phyloP scores from a whole-genome alignment of 2,329 filamentous ascomycete species.

The Dactylellina leptospora region DNA sequence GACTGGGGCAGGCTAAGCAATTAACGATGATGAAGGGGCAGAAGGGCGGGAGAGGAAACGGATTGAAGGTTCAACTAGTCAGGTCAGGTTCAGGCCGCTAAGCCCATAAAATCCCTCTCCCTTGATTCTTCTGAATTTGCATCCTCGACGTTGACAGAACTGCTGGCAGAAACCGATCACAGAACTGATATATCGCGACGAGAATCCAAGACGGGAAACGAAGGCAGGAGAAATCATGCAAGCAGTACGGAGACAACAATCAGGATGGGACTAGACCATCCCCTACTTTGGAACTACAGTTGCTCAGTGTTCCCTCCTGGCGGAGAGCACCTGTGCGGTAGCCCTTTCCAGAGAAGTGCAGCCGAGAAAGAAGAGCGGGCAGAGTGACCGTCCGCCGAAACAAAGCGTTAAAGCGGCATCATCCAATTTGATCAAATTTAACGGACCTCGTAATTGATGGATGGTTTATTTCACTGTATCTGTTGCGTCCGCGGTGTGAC shows the following conservation, averaged over 20 bases:
- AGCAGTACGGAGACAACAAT: constrained; percentile 51
- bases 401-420: constrained; percentile 23
- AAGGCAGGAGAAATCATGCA: constrained; percentile 37
- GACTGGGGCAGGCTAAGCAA: no score
- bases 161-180: no score
- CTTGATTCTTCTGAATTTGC: constrained; percentile 11
- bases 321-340: not conserved
- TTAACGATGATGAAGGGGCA: constrained; percentile 43
- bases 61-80: constrained; percentile 8
- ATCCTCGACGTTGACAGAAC: constrained; percentile 32
- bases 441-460: constrained; percentile 29
- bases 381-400: constrained; percentile 17
- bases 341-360: constrained; percentile 18
- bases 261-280: constrained; percentile 27
- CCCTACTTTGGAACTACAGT: no score
- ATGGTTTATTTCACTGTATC: constrained; percentile 24
- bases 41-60: constrained; percentile 39
- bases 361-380: constrained; percentile 1
- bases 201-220: constrained; percentile 44
- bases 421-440: constrained; percentile 31
- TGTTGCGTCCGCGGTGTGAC: constrained; percentile 36
- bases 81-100: constrained; percentile 38
- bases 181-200: constrained; percentile 52
- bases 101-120: constrained; percentile 37
- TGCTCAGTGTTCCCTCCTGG: no score